phyloP scores from a whole-genome alignment of 1,139 yeast genomes.

The Ogataea hybrid region DNA sequence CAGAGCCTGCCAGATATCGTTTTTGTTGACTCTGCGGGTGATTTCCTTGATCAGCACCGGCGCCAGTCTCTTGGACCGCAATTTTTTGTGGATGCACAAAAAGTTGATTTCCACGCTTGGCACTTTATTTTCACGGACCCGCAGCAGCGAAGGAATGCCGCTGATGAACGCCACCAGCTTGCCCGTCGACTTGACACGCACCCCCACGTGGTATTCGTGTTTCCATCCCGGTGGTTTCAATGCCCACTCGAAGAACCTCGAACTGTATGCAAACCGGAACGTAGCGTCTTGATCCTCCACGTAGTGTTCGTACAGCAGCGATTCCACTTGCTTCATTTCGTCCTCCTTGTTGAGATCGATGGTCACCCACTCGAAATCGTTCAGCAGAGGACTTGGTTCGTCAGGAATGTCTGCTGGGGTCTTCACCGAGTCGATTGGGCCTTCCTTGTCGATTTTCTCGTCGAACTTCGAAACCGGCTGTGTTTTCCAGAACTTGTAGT shows the following conservation, averaged over 20 bases:
- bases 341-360: slow-evolving; percentile 60
- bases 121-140: slow-evolving; percentile 56
- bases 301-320: slow-evolving; percentile 80
- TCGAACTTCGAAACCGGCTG: slow-evolving; percentile 89
- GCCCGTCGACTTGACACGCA: slow-evolving; percentile 72
- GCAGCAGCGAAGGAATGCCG: slow-evolving; percentile 77
- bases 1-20: slow-evolving; percentile 92
- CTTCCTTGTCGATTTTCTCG: slow-evolving; percentile 65
- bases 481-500: slow-evolving; percentile 96
- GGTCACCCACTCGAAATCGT: slow-evolving; percentile 86
- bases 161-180: slow-evolving; percentile 89
- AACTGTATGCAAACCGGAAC: slow-evolving; percentile 86
- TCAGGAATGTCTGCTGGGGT: slow-evolving; percentile 70
- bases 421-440: slow-evolving; percentile 73
- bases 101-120: slow-evolving; percentile 89
- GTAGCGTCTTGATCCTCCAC: slow-evolving; percentile 94
- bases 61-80: slow-evolving; percentile 89
- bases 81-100: slow-evolving; percentile 88
- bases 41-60: slow-evolving; percentile 93
- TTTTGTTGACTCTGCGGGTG: slow-evolving; percentile 84
- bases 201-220: slow-evolving; percentile 91
- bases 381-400: slow-evolving; percentile 66
- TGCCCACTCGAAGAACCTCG: slow-evolving; percentile 88
- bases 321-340: slow-evolving; percentile 73
- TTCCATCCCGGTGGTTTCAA: slow-evolving; percentile 92